Evolutionary conservation across 1,139 yeast genomes (phyloP), one percentile per base, ranked within the genome.

Genomic region (Yamadazyma mexicana): DNA sequence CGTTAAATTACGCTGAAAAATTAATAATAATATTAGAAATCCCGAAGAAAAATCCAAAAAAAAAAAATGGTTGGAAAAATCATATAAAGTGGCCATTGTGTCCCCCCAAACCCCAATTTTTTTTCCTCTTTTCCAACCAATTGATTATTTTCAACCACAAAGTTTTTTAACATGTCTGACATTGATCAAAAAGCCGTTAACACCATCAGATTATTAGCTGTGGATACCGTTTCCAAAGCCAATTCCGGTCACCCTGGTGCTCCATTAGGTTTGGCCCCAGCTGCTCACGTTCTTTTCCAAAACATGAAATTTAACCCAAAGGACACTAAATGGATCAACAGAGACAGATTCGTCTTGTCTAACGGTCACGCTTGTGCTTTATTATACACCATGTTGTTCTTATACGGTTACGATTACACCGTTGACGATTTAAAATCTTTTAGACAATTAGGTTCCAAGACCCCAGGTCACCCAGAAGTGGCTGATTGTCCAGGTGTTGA

Each of bases 231-330:
- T 47, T 77, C 83, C 46, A 79, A 82, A 64, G 95, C 98, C 58
- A 87, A 92, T 71, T 85, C 96, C 47, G 99, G 99, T 55, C 99
- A 92, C 74, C 99, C 99, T 42, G 98, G 98, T 78, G 97, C 99
- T 41, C 98, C 98, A 57, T 81, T 92, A 80, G 98, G 98, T 50
- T 74, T 92, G 66, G 98, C 99, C 22, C 96, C 77, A 28, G 76
- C 76, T 35, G 77, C 77, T 46, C 75, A 71, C 51, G 75, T 95
- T 39, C 78, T 91, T 46, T 92, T 84, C 82, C 76, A 81, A 64
- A 78, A 83, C 61, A 77, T 91, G 87, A 83, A 73, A 58, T 81
- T 88, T 73, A 88, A 87, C 80, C 95, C 98, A 55, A 79, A 83
- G 71, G 84, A 87, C 75, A 91, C 96, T 52, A 72, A 77, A 45